Percentiles rank a stretch among this genome's conserved stretches.
phyloP scores from a whole-genome alignment of 73 alveolate genomes.

The Stentor coeruleus region DNA sequence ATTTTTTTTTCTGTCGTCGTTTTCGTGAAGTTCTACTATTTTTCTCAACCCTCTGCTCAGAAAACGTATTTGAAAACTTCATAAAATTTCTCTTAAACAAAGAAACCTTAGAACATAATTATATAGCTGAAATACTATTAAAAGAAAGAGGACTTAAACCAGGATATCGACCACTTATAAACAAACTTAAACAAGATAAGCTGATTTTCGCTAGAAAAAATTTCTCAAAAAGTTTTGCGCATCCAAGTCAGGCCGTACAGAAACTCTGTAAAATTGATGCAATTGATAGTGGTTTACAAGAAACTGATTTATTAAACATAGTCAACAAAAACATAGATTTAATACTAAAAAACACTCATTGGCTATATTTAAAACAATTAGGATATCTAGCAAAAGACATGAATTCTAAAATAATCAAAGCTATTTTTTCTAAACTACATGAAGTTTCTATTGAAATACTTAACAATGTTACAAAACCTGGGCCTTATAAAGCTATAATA shows the following conservation, averaged over 20 bases:
- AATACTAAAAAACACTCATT: not conserved
- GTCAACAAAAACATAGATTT: not conserved
- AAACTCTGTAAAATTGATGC: not conserved
- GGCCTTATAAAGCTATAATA: not conserved
- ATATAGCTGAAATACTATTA: not conserved
- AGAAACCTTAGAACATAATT: not conserved
- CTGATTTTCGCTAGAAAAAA: not conserved
- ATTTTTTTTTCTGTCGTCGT: not conserved
- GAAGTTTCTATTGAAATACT: constrained; percentile 8
- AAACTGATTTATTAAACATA: not conserved
- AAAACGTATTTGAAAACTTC: constrained; percentile 20
- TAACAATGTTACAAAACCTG: not conserved
- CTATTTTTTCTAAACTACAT: not conserved
- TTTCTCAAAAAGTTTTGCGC: not conserved
- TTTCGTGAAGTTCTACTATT: not conserved
- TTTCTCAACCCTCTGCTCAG: not conserved
- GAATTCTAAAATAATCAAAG: not conserved
- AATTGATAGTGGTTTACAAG: not conserved
- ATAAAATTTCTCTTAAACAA: not conserved
- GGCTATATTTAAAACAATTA: not conserved
- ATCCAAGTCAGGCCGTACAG: not conserved
- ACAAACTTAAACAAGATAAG: constrained; percentile 9
- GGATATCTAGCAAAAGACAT: not conserved
- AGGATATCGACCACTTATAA: not conserved
- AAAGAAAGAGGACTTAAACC: constrained; percentile 1